Evolutionary conservation across 2,329 filamentous ascomycete genomes (phyloP), one percentile per base, ranked within the genome.

Genomic region (Aureobasidium sp.): DNA sequence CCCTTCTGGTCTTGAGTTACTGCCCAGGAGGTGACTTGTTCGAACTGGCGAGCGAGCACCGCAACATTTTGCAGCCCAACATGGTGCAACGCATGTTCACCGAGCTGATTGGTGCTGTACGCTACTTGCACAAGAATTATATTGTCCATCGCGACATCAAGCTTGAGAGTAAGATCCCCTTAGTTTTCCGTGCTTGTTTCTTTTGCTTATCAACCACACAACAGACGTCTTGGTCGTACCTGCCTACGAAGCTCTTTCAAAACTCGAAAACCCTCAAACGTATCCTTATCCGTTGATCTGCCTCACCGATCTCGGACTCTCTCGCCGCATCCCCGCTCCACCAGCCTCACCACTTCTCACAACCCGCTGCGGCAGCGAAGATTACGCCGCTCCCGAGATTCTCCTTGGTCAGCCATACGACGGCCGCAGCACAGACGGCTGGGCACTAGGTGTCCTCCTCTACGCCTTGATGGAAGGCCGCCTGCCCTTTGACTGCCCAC

Each of bases 61-160:
- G 84, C 59, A 81, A 86, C 16, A 74, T 89, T 0, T 79, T 97
- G 51, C 85, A 82, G 4, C 83, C 90, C 0, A 71, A 78, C 1
- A 77, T 97, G 49, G 81, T 97, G 51, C 84, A 90, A 66, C 85
- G 94, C 57, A 91, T 97, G 61, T 97, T 97, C 74, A 82, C 92
- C 14, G 94, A 99, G 73, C 75, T 97, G 65, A 86, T 97, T 29
- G 86, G 84, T 64, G 94, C 93, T 0, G 87, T 96, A 37, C 83
- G 82, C 62, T 97, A 97, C 76, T 79, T 99, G 53, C 94, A 99
- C 74, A 79, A 84, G 59, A 81, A 89, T 68, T 87, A 85, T 67
- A 96, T 99, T 71, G 93, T 97, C 59, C 94, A 99, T 72, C 86
- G 94, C 63, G 94, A 99, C 74, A 95, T 99, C 75, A 99, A 99